Conservation (phyloP, 306 rosid genomes). For the Notholithocarpus densiflorus region DNA sequence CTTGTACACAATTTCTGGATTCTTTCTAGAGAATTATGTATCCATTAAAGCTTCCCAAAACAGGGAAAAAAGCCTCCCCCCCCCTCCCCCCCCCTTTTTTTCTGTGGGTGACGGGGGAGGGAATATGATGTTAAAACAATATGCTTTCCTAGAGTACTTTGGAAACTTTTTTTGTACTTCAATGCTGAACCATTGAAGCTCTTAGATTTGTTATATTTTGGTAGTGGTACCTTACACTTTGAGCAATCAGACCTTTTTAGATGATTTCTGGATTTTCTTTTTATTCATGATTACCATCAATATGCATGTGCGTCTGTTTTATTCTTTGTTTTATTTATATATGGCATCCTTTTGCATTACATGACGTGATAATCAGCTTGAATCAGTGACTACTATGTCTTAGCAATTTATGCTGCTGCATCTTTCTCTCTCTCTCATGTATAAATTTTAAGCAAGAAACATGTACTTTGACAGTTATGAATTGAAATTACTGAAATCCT, state of each 20-base stretch:
- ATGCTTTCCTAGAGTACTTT: neutral
- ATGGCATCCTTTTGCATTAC: neutral
- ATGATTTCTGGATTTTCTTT: neutral
- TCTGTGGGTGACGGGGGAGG: neutral
- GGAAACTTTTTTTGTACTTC: neutral
- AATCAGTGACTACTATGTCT: neutral
- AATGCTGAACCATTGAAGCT: neutral
- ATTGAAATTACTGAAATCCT: constrained; percentile 33
- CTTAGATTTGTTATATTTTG: neutral
- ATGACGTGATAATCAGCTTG: neutral
- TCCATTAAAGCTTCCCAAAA: neutral
- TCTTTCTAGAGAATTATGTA: constrained; percentile 1
- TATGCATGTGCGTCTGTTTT: neutral
- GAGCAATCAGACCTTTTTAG: neutral
- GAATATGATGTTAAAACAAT: neutral
- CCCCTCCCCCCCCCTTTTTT: no score
- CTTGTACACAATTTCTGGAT: constrained; percentile 16
- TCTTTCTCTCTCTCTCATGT: neutral
- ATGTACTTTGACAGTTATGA: constrained; percentile 18
- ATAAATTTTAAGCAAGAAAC: constrained; percentile 5
- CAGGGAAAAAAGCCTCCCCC: no score
- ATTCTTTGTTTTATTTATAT: neutral
- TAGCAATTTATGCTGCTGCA: constrained; percentile 16
- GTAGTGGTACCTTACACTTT: neutral
- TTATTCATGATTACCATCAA: neutral